A percentile compares a stretch with the other conserved stretches of the same genome.
These are phyloP conservation scores for Psilocybe cyanescens DNA, from an alignment of 768 basidiomycete species.

Conservation along the genomic window DNA sequence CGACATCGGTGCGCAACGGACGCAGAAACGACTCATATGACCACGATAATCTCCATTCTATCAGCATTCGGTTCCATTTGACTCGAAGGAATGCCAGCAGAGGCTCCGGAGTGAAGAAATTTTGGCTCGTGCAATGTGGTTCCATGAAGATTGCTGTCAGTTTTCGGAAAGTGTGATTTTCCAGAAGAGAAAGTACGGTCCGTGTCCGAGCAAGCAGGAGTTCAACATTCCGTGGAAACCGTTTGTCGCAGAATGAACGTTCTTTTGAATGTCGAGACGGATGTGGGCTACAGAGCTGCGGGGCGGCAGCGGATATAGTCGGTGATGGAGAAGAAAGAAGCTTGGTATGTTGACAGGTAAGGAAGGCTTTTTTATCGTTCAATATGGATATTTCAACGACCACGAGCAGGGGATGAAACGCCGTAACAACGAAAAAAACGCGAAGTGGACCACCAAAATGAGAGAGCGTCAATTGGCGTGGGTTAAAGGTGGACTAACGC, in stretches of 20 bases:
- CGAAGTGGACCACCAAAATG: neutral
- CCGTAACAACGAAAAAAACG: neutral
- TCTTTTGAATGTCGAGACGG: neutral
- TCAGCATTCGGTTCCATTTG: neutral
- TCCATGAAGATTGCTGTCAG: neutral
- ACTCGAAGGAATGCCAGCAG: neutral
- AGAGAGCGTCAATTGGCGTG: neutral
- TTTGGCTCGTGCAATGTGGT: neutral
- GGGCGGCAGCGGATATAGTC: conserved; percentile 18
- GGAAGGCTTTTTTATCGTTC: neutral
- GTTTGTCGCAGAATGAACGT: neutral
- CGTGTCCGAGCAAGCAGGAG: neutral
- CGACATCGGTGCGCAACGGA: neutral
- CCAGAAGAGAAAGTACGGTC: neutral
- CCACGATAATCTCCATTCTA: neutral
- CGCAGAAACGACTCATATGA: neutral
- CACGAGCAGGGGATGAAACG: neutral
- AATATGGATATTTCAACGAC: neutral
- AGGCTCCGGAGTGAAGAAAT: neutral
- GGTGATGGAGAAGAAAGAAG: conserved; percentile 20
- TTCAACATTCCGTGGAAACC: neutral
- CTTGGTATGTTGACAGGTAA: conserved; percentile 1
- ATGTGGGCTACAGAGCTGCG: neutral
- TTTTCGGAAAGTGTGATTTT: neutral
- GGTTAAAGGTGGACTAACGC: neutral